Evolutionary conservation across 164 flowering plant genomes (phyloP).

Genomic region (Vitis vinifera): DNA sequence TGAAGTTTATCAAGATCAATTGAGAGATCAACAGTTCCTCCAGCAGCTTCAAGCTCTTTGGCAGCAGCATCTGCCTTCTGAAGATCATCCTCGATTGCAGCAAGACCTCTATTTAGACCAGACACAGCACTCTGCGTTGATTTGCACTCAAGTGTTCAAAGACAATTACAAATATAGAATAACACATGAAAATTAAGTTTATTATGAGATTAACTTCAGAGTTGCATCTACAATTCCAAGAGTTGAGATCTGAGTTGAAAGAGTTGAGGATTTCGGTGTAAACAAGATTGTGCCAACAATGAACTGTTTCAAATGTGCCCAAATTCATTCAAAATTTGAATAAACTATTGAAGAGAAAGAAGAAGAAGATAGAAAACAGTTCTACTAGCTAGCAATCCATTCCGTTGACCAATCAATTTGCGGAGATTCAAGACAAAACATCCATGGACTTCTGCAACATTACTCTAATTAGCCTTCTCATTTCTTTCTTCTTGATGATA

Average conservation of each 20-base stretch:
- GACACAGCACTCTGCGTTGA: conserved; percentile 80
- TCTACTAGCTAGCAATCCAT: too few species aligned
- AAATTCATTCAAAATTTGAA: too few species aligned
- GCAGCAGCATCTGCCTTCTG: conserved; percentile 79
- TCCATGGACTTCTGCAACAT: neutral
- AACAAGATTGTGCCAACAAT: neutral
- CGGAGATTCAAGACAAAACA: too few species aligned
- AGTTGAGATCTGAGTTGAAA: neutral
- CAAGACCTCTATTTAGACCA: conserved; percentile 92
- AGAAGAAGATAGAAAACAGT: too few species aligned
- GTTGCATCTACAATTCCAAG: neutral
- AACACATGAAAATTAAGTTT: too few species aligned
- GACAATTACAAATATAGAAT: too few species aligned
- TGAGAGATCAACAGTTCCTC: conserved; percentile 77
- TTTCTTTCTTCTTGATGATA: neutral
- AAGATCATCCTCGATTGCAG: conserved; percentile 75
- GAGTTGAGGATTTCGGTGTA: neutral
- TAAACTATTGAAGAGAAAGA: too few species aligned
- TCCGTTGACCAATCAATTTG: too few species aligned
- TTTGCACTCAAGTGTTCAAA: neutral
- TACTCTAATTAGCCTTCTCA: neutral
- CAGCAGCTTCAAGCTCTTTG: conserved; percentile 72
- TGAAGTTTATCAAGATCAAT: conserved; percentile 72
- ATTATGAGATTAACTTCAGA: neutral
- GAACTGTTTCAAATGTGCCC: too few species aligned